Evolutionary conservation across 768 basidiomycete species (phyloP), one percentile per base, ranked within the genome.

Genomic region (Suillus clintonianus): DNA sequence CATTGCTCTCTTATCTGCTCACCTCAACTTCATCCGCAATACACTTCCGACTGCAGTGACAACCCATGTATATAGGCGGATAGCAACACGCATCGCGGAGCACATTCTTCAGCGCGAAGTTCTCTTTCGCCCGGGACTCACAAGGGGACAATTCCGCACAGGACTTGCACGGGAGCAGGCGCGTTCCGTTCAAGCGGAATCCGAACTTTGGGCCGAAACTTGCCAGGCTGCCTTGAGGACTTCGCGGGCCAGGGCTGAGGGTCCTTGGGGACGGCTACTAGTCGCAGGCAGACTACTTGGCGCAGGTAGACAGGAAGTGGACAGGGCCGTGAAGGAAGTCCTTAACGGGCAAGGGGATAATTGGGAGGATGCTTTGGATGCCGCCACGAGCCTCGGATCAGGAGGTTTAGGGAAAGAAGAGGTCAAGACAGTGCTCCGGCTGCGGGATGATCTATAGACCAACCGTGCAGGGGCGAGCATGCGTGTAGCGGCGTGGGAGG

Each of bases 101-200:
- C 87, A 95, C 71, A 88, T 99, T 59, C 78, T 92, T 22, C 92
- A 95, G 66, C 90, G 95, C 15, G 87, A 90, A 63, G 87, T 97
- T 60, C 74, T 90, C 43, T 92, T 91, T 71, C 88, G 93, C 48
- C 89, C 92, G 0, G 85, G 85, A 64, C 83, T 95, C 62, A 80
- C 83, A 37, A 74, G 82, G 4, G 70, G 74, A 9, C 55, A 71
- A 2, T 60, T 45, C 34, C 69, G 70, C 8, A 57, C 60, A 8
- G 68, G 66, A 50, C 61, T 77, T 27, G 68, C 72, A 39, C 72
- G 65, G 5, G 24, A 61, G 4, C 89, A 93, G 61, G 92, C 89
- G 5, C 82, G 80, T 63, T 77, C 79, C 24, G 82, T 97, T 24
- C 80, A 80, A 24, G 83, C 84, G 1, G 95, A 99, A 74, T 87